phyloP scores from a whole-genome alignment of 1,284 basidiomycete genomes.

The Lentinus polychrous region DNA sequence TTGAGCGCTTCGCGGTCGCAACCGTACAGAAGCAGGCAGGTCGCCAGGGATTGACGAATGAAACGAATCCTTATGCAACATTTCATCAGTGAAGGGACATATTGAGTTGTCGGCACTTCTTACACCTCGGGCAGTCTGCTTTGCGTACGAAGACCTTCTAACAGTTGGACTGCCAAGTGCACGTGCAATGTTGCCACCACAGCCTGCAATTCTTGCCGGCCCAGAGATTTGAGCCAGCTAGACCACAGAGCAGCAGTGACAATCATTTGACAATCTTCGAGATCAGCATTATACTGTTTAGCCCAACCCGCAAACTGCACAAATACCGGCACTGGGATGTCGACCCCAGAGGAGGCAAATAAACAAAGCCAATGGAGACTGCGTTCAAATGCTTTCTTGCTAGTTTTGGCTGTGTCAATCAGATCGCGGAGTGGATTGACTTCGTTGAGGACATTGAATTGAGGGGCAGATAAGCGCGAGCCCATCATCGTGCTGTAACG shows the following conservation, averaged over 20 bases:
- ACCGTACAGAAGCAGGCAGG: slow-evolving; percentile 57
- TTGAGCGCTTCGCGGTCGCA: slow-evolving; percentile 45
- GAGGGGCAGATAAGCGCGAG: slow-evolving; percentile 20
- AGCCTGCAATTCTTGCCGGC: slow-evolving; percentile 48
- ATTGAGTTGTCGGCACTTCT: slow-evolving; percentile 6
- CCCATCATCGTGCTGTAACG: slow-evolving; percentile 32
- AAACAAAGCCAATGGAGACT: slow-evolving; percentile 61
- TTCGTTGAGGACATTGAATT: slow-evolving; percentile 23
- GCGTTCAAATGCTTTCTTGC: slow-evolving; percentile 38
- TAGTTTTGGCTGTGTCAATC: slow-evolving; percentile 36
- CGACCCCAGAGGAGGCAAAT: slow-evolving; percentile 61
- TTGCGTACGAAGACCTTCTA: slow-evolving; percentile 26
- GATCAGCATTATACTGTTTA: slow-evolving; percentile 30
- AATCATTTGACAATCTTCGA: slow-evolving; percentile 40
- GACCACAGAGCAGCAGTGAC: slow-evolving; percentile 42
- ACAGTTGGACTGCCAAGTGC: slow-evolving; percentile 32
- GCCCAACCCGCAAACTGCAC: slow-evolving; percentile 38
- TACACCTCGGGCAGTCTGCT: slow-evolving; percentile 14
- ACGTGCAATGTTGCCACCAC: slow-evolving; percentile 43
- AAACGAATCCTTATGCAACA: slow-evolving; percentile 30
- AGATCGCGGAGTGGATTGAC: slow-evolving; percentile 55
- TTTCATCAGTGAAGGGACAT: slow-evolving; percentile 3
- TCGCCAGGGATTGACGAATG: slow-evolving; percentile 49
- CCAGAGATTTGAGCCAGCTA: slow-evolving; percentile 48
- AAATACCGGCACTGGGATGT: slow-evolving; percentile 50